Evolutionary conservation across 192 early-diverging fungal genomes (phyloP), one percentile per base, ranked within the genome.

Genomic region (Piromyces finnis): DNA sequence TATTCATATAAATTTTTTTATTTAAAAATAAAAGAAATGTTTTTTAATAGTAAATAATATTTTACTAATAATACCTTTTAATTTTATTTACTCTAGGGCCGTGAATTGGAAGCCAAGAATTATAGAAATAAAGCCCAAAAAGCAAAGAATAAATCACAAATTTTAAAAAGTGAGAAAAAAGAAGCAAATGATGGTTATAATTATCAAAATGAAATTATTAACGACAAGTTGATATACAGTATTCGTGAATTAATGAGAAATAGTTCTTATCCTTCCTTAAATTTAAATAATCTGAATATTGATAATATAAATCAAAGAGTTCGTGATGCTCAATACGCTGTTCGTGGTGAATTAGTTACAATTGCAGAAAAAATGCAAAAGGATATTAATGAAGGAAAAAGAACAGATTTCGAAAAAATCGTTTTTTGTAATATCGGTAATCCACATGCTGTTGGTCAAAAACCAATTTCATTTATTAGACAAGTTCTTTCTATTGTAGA

Each of bases 401-500:
- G 51, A 68, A 22, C 88, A 91, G 51, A 89, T 90, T 96, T 95
- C 83, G 85, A 85, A 68, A 82, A 86, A 28, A 88, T 97, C 83
- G 89, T 90, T 29, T 87, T 87, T 80, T 94, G 94, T 88, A 97
- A 97, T 82, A 97, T 97, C 82, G 95, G 95, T 82, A 97, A 97
- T 85, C 95, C 95, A 78, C 95, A 96, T 87, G 93, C 94, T 85
- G 89, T 96, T 26, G 85, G 83, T 68, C 94, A 97, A 87, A 89
- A 92, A 84, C 96, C 96, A 28, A 94, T 98, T 83, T 97, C 96
- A 22, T 99, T 99, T 81, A 92, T 97, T 89, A 93, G 97, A 77
- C 97, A 99, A 86, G 93, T 93, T 27, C 88, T 92, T 51, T 92
- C 96, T 28, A 85, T 99, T 78, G 88, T 91, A 59, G 95, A 97